Evolutionary conservation across 768 basidiomycete genomes (phyloP).

Genomic region (Lactarius akahatsu): DNA sequence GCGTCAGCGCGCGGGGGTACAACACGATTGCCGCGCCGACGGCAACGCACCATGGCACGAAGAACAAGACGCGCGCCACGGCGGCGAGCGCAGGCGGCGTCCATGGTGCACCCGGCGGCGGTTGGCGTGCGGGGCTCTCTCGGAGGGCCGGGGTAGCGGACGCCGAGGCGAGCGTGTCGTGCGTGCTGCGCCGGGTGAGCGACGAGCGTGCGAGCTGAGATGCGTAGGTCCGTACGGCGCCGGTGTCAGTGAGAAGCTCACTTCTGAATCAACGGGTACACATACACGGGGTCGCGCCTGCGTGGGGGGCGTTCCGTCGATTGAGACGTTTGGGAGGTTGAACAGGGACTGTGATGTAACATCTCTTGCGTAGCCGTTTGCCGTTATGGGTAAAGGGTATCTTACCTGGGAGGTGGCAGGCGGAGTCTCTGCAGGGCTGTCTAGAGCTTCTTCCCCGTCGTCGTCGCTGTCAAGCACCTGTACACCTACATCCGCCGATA

Average conservation of each 20-base stretch:
- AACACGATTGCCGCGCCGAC: constrained; percentile 24
- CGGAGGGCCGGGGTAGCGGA: not conserved
- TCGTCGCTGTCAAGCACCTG: constrained; percentile 8
- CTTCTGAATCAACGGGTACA: not conserved
- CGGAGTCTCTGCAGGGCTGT: not conserved
- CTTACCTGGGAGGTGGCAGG: not conserved
- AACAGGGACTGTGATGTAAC: constrained; percentile 7
- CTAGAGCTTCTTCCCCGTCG: not conserved
- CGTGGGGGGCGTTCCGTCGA: constrained; percentile 7
- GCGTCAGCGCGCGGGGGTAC: constrained; percentile 14
- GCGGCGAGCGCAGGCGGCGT: constrained; percentile 1
- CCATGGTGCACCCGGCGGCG: constrained; percentile 9
- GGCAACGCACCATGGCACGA: constrained; percentile 26
- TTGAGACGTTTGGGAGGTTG: constrained; percentile 17
- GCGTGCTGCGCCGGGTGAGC: not conserved
- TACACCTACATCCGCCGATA: constrained; percentile 9
- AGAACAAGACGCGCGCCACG: constrained; percentile 17
- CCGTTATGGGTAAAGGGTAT: not conserved
- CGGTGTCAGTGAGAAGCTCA: not conserved
- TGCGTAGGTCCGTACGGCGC: not conserved
- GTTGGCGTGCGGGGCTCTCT: not conserved
- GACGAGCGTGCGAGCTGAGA: constrained; percentile 1
- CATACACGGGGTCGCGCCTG: constrained; percentile 9
- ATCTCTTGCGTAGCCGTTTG: too few species aligned
- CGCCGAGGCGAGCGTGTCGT: constrained; percentile 10